Percentiles rank a stretch among this genome's conserved stretches.
Evolutionary conservation across 2,329 filamentous ascomycete species (phyloP).

Genomic region (Cladosporium austrohemisphaericum): DNA sequence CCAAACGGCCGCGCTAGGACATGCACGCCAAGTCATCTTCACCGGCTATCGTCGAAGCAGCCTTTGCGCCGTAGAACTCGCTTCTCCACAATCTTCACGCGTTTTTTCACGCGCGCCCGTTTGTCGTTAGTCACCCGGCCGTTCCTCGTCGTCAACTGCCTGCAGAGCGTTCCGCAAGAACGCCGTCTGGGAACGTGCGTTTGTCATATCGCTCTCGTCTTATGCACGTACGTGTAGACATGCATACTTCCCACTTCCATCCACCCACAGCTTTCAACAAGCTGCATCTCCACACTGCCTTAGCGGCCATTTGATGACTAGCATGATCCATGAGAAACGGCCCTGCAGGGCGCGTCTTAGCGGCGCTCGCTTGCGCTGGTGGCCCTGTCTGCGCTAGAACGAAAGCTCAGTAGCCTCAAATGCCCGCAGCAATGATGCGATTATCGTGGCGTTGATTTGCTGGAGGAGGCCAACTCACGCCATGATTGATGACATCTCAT

Average conservation of each 20-base stretch:
- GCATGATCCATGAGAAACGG: slow-evolving; percentile 14
- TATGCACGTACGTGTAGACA: not conserved
- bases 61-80: not conserved
- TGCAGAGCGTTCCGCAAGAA: not conserved
- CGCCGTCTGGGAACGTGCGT: not conserved
- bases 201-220: too few relatives aligned
- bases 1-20: slow-evolving; percentile 11
- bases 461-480: too few relatives aligned
- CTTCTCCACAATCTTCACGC: slow-evolving; percentile 15
- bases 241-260: not conserved
- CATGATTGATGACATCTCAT: too few relatives aligned
- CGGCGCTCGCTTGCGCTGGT: slow-evolving; percentile 7
- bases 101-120: slow-evolving; percentile 3
- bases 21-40: not conserved
- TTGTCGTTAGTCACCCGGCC: slow-evolving; percentile 3
- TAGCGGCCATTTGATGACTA: slow-evolving; percentile 11
- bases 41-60: slow-evolving; percentile 7
- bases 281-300: not conserved
- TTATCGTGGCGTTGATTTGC: too few relatives aligned
- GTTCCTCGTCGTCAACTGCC: not conserved
- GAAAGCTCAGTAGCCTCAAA: not conserved
- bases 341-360: slow-evolving; percentile 11
- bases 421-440: not conserved
- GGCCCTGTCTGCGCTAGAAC: slow-evolving; percentile 2
- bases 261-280: not conserved